Evolutionary conservation across 257 asterid species (phyloP).

Genomic region (Nicotiana sylvestris): DNA sequence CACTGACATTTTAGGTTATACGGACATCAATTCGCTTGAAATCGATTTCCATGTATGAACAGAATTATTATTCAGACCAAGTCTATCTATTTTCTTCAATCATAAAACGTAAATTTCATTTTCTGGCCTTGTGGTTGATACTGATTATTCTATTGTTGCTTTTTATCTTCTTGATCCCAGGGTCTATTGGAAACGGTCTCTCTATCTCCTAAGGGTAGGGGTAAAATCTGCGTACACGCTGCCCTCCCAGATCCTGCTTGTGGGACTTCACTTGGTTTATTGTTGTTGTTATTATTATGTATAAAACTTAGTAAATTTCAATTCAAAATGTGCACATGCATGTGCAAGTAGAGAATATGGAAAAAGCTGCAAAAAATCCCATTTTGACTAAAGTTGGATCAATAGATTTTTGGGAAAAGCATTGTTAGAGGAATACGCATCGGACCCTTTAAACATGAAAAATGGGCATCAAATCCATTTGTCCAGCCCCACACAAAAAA

Average conservation of each 20-base stretch:
- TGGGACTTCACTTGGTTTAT: too few species aligned
- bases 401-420: neutral
- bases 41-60: neutral
- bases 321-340: neutral
- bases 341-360: neutral
- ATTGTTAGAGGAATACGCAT: neutral
- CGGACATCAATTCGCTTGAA: too few species aligned
- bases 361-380: neutral
- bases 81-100: neutral
- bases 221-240: too few species aligned
- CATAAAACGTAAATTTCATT: neutral
- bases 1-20: too few species aligned
- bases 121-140: too few species aligned
- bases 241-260: too few species aligned
- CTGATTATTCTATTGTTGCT: too few species aligned
- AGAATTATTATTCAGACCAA: neutral
- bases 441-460: neutral
- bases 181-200: too few species aligned
- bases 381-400: neutral
- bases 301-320: neutral
- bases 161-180: too few species aligned
- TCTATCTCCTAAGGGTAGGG: too few species aligned
- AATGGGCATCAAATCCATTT: constrained; percentile 7
- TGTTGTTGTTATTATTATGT: too few species aligned
- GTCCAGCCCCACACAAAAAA: neutral